These are phyloP conservation scores for Dimocarpus longan DNA, from an alignment of 345 rosid genomes.

Conservation along the genomic window DNA sequence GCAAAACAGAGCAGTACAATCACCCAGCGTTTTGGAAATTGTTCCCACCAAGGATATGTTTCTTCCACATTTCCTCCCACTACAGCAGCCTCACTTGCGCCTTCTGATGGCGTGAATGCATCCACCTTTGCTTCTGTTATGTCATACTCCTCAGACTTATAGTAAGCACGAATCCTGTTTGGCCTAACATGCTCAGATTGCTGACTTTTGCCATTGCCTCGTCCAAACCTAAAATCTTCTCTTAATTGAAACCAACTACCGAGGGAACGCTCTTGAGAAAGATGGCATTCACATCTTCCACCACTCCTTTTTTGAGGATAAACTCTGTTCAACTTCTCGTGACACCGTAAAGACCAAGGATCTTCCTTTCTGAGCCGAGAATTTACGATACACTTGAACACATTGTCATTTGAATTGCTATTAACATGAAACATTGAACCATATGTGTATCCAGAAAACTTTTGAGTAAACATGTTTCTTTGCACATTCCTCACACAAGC, in stretches of 20 bases:
- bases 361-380: conserved; percentile 31
- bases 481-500: conserved; percentile 27
- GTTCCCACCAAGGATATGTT: conserved; percentile 73
- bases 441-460: conserved; percentile 29
- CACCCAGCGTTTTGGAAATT: conserved; percentile 86
- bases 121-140: conserved; percentile 55
- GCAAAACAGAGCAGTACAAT: conserved; percentile 84
- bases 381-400: conserved; percentile 24
- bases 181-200: conserved; percentile 25
- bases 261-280: conserved; percentile 23
- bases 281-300: conserved; percentile 37
- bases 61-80: conserved; percentile 49
- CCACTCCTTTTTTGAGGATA: conserved; percentile 15
- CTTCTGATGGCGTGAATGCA: conserved; percentile 51
- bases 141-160: conserved; percentile 87
- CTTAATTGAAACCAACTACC: conserved; percentile 29
- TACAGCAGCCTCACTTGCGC: conserved; percentile 56
- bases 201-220: conserved; percentile 14
- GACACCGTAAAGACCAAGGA: conserved; percentile 28
- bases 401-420: conserved; percentile 28
- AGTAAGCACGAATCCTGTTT: conserved; percentile 51
- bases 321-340: conserved; percentile 26
- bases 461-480: conserved; percentile 30
- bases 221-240: conserved; percentile 20
- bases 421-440: conserved; percentile 20